A percentile compares a stretch with the other conserved stretches of the same genome.
phyloP scores from a whole-genome alignment of 768 basidiomycete genomes.

The Tricholomella constricta region DNA sequence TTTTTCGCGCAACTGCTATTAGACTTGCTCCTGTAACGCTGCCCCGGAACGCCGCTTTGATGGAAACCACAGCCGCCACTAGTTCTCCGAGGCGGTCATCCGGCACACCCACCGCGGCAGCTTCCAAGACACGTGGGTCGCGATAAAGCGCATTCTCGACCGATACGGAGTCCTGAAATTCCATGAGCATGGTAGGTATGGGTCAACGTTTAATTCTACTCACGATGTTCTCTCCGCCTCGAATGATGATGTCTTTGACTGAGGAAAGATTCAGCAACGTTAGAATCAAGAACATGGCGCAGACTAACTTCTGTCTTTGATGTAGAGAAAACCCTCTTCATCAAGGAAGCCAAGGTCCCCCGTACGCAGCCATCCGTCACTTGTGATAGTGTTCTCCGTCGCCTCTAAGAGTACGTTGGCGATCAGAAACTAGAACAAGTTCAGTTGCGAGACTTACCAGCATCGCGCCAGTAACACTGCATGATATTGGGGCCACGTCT shows the following conservation, averaged over 20 bases:
- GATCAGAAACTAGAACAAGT: neutral
- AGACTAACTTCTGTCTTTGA: conserved; percentile 52
- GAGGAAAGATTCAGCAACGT: neutral
- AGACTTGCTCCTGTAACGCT: conserved; percentile 52
- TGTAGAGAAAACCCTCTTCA: conserved; percentile 59
- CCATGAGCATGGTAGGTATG: neutral
- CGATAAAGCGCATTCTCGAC: conserved; percentile 63
- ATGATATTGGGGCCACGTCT: conserved; percentile 66
- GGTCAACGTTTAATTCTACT: conserved; percentile 27
- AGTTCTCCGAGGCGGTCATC: conserved; percentile 61
- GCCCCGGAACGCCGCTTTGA: conserved; percentile 47
- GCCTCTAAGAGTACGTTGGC: conserved; percentile 33
- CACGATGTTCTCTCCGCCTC: conserved; percentile 64
- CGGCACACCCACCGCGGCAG: conserved; percentile 60
- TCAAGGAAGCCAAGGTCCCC: conserved; percentile 58
- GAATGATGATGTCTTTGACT: conserved; percentile 68
- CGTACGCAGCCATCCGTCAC: conserved; percentile 59
- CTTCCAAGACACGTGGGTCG: conserved; percentile 55
- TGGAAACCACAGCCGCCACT: conserved; percentile 57
- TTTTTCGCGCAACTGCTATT: conserved; percentile 41
- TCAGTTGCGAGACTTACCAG: conserved; percentile 30
- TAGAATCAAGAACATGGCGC: neutral
- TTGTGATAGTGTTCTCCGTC: conserved; percentile 46
- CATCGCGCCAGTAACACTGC: conserved; percentile 63
- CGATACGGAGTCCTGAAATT: conserved; percentile 51